Evolutionary conservation across 2,329 filamentous ascomycete species (phyloP).

Genomic region (Aspergillus vadensis): DNA sequence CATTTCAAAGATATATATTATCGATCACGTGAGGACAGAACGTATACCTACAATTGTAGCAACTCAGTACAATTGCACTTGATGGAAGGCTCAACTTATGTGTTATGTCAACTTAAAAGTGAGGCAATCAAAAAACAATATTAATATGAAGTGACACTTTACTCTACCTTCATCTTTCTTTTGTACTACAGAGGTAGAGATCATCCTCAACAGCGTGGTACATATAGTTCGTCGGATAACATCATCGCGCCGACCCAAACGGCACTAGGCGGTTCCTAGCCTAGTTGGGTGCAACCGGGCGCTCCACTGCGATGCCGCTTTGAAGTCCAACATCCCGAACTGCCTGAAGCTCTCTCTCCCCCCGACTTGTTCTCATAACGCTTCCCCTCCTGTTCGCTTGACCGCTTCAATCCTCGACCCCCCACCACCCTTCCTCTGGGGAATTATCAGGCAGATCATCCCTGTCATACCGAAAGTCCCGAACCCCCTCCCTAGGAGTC

Average conservation of each 20-base stretch:
- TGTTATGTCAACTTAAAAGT: too few species aligned
- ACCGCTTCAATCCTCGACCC: neutral
- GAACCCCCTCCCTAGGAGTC: neutral
- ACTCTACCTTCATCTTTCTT: too few species aligned
- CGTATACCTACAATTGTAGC: too few species aligned
- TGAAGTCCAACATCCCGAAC: slow-evolving; percentile 13
- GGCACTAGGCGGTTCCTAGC: slow-evolving; percentile 10
- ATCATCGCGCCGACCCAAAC: slow-evolving; percentile 5
- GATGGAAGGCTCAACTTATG: too few species aligned
- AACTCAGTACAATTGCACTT: too few species aligned
- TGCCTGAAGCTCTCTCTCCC: slow-evolving; percentile 15
- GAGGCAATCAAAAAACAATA: too few species aligned
- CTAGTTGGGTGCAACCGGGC: slow-evolving; percentile 10
- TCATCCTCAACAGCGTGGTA: too few species aligned
- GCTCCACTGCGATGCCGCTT: slow-evolving; percentile 15
- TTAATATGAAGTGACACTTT: too few species aligned
- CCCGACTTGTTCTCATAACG: neutral
- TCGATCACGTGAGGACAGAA: too few species aligned
- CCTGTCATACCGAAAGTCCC: slow-evolving; percentile 2
- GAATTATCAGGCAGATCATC: neutral
- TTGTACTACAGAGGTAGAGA: too few species aligned
- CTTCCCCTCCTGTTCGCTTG: slow-evolving; percentile 3
- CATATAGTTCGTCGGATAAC: neutral
- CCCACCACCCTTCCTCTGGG: neutral
- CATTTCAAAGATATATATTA: too few species aligned